A percentile compares a stretch with the other conserved stretches of the same genome.
phyloP scores from a whole-genome alignment of 2,329 filamentous ascomycete genomes.

The Alternaria conjuncta region DNA sequence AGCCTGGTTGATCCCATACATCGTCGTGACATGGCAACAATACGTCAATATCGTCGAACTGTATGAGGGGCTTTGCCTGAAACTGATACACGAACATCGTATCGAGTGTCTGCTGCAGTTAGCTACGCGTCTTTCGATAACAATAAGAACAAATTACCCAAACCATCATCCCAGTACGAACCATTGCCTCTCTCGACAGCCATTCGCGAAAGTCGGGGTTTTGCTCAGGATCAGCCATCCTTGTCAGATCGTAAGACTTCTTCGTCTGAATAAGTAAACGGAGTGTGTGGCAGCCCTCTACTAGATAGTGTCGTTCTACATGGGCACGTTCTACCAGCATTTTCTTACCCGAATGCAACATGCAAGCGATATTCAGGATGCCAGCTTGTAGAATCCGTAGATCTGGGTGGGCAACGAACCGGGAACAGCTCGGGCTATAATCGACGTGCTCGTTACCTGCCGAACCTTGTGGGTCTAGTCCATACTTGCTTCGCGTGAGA shows the following conservation, averaged over 20 bases:
- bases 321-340: conserved; percentile 4
- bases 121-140: not conserved
- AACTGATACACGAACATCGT: conserved; percentile 15
- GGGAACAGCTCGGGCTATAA: not conserved
- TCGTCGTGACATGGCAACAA: conserved; percentile 16
- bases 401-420: not conserved
- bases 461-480: not conserved
- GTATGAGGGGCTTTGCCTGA: conserved; percentile 13
- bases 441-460: not conserved
- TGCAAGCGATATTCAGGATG: conserved; percentile 12
- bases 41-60: conserved; percentile 10
- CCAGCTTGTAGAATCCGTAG: conserved; percentile 14
- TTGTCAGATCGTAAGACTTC: not conserved
- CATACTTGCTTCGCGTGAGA: conserved; percentile 1
- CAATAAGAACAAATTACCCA: conserved; percentile 3
- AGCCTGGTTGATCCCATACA: conserved; percentile 10
- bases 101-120: conserved; percentile 1
- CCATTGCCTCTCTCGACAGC: not conserved
- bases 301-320: not conserved
- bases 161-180: conserved; percentile 14
- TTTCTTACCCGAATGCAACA: conserved; percentile 16
- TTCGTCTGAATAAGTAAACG: not conserved
- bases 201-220: not conserved
- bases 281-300: conserved; percentile 12
- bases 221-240: not conserved